Evolutionary conservation across 106 monocot species (phyloP), one percentile per base, ranked within the genome.

Genomic region (Dendrobium nobile): DNA sequence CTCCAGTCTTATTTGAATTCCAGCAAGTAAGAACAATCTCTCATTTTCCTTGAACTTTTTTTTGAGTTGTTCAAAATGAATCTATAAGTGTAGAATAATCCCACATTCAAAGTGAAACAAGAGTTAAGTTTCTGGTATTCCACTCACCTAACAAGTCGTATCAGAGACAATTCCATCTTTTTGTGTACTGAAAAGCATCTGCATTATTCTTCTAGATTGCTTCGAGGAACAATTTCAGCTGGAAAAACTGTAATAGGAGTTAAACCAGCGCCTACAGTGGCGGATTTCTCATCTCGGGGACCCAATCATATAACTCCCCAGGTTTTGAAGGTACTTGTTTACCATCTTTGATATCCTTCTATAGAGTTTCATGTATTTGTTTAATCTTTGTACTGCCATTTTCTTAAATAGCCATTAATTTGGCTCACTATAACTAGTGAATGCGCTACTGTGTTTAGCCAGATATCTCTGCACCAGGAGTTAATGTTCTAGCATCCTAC

Each of bases 401-500:
- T 51, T 51, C 51, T 51, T 10, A 51, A 51, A 51, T 51, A 51
- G 3, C 51, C 51, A 2, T 51, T 51, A 3, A 51, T 51, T 51
- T 13, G 10, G 51, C 3, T 45, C 17, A 1, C 27, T 28, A 51
- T 51, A 51, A 51, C 15, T 51, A 51, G 13, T 51, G 51, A 51
- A 51, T n/a, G 10, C 28, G 9, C 45, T 70, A 41, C 22, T n/a
- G 28, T 54, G 7, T 41, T 9, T 77, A 95, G 95, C 95, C 95
- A 6, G 95, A 96, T 77, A 75, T 96, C 0, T 91, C 89, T 0
- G 95, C 91, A 4, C 95, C 95, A 7, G 95, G 95, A 6, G 73
- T 93, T n/a, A 90, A 96, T 76, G 91, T 96, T 48, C 59, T 96
- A 33, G 93, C 93, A 3, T 93, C 95, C 7, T 93, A 91, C 93